Base-by-base conservation (phyloP, 768 basidiomycete genomes). In the Cystobasidium onofrii region DNA sequence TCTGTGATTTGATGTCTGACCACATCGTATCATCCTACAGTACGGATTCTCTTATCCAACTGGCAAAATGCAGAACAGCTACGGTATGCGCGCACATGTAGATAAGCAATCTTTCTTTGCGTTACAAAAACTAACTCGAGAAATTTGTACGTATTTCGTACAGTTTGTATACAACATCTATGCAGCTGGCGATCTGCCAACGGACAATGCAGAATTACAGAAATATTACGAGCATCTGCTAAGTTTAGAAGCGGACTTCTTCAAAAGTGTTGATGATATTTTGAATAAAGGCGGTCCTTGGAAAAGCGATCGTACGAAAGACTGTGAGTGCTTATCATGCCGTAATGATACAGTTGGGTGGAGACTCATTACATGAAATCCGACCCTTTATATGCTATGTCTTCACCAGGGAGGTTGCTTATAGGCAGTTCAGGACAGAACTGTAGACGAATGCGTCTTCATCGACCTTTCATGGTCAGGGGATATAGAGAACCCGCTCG, bases 401-500 rank as follows among this genome's bases (percentile, higher is more conserved):
- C 52, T 54, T 6, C n/a, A 20, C 52, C 18, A 54, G 57, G 57
- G 57, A 12, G 57, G 13, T 4, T 60, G 15, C 25, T 60, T 13
- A 34, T 60, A 29, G 57, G 12, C 57, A 29, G 23, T 34, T 60
- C 57, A 29, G 57, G 57, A 13, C 25, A 29, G 20, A 34, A 34
- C 31, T 60, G 57, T 29, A 27, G 57, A 29, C 57, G 25, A 12
- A 60, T 60, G 57, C 25, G 57, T 13, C 29, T 34, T 60, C 57
- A 60, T 34, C 25, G 57, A 29, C 57, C 57, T 15, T 60, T 60
- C 20, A 60, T 60, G 57, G 57, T 60, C 27, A 60, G 57, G 27
- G 57, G 57, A 4, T 60, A 60, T 27, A 27, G 57, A 27, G 57
- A 60, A 34, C 57, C 57, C 15, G 33, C 25, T 27, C 57, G 57